Conservation (phyloP, 345 rosid genomes). For the Mangifera indica region DNA sequence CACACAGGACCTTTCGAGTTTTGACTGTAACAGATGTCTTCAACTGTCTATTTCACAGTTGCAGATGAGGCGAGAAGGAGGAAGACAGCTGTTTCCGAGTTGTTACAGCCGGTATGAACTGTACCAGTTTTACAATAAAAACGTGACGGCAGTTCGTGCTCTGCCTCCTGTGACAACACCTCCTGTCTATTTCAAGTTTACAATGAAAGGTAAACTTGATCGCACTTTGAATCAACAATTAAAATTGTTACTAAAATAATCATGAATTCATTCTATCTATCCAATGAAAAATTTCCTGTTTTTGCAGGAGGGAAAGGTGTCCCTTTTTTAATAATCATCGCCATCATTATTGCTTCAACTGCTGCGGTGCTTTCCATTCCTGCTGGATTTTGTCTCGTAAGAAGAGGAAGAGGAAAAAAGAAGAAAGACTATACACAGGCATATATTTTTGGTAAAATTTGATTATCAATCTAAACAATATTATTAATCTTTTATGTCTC, state of each 20-base stretch:
- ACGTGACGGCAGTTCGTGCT: not conserved
- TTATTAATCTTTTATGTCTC: no score
- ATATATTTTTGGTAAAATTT: slow-evolving; percentile 30
- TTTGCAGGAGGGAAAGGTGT: slow-evolving; percentile 30
- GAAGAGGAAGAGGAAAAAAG: slow-evolving; percentile 30
- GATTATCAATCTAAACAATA: no score
- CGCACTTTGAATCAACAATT: no score
- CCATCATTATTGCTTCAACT: slow-evolving; percentile 32
- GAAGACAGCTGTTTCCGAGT: slow-evolving; percentile 20
- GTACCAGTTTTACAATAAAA: slow-evolving; percentile 15
- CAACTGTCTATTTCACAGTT: not conserved
- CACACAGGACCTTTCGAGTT: slow-evolving; percentile 25
- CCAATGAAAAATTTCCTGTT: no score
- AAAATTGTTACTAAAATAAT: no score
- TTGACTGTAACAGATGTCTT: slow-evolving; percentile 18
- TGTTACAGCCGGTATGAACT: slow-evolving; percentile 28
- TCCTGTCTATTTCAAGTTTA: no score
- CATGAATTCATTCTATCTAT: no score
- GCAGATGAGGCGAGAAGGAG: slow-evolving; percentile 15
- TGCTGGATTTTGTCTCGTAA: slow-evolving; percentile 24
- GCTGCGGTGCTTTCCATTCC: slow-evolving; percentile 28
- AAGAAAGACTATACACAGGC: slow-evolving; percentile 25
- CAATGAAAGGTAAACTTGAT: slow-evolving; percentile 16
- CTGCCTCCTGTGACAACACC: slow-evolving; percentile 16
- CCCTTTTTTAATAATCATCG: slow-evolving; percentile 22